These are phyloP conservation scores for Thielaviopsis populi DNA, from an alignment of 2,329 filamentous ascomycete species.

Conservation along the genomic window DNA sequence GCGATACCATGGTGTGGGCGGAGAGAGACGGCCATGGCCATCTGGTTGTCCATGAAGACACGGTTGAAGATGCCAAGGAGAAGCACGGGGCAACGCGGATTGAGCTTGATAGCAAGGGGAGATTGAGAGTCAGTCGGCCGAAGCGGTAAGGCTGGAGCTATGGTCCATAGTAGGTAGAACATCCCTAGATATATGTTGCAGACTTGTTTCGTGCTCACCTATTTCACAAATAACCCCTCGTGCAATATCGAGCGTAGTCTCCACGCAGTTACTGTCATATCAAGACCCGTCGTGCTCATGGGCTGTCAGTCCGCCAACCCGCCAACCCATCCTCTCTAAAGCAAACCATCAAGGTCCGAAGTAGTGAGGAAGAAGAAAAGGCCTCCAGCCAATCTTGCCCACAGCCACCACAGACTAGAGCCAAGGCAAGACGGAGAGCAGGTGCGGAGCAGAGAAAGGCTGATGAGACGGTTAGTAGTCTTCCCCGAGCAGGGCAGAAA, in stretches of 20 bases:
- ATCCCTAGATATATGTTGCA: no score
- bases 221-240: no score
- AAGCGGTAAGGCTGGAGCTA: conserved; percentile 25
- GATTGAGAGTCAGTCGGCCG: conserved; percentile 72
- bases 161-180: not conserved
- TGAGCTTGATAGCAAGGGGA: conserved; percentile 90
- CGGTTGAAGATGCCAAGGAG: conserved; percentile 40
- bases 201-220: no score
- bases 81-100: conserved; percentile 48
- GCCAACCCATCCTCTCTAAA: conserved; percentile 14
- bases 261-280: no score
- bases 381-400: not conserved
- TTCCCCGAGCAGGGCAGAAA: not conserved
- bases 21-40: conserved; percentile 33
- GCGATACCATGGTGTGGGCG: conserved; percentile 3
- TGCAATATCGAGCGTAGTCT: no score
- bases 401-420: not conserved
- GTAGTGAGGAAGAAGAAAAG: conserved; percentile 17
- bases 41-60: conserved; percentile 48
- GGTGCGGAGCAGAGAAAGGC: not conserved
- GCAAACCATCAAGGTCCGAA: conserved; percentile 16
- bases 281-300: no score
- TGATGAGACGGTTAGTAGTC: conserved; percentile 1
- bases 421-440: not conserved
- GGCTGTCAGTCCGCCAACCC: no score